Evolutionary conservation across 176 grass and related monocot genomes (phyloP), one percentile per base, ranked within the genome.

Genomic region (Juncus effusus): DNA sequence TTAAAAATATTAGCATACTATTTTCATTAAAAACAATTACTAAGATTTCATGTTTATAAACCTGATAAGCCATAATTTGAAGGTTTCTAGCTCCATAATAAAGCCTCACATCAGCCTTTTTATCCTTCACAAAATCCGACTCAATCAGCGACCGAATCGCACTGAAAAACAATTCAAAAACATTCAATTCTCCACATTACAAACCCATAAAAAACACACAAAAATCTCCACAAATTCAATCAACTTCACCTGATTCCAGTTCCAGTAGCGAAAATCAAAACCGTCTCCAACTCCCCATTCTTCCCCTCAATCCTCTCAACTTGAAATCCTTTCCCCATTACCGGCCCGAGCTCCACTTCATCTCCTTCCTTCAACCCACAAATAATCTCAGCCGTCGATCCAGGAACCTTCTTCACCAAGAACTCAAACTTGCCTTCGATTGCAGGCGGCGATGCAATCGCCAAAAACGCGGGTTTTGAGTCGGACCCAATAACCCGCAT

Each of bases 51-150:
- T 47, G 9, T 47, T 47, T 42, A 66, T 16, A 0, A 66, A 95
- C 91, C 84, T 90, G 81, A 85, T 90, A 95, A 13, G 91, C 83
- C 86, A 95, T 95, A 64, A 77, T 82, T 56, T 87, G 83, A 67
- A 90, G 84, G 36, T 87, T 95, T 60, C 86, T 90, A 75, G 82
- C 86, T 36, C 91, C 91, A 82, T 87, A 95, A 69, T 90, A 95
- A 72, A 95, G 83, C 60, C 38, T 82, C 16, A 90, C 69, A 64
- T 77, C 69, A 69, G 74, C 58, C 39, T 79, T 78, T 54, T 77
- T 61, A 44, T 69, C 82, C 77, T 56, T 74, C 3, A 47, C 40
- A 69, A 95, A 82, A 80, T 66, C 84, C 59, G 87, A 90, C 60
- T 90, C 91, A 6, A 95, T 73, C 41, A 95, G 81, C 13, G 86